Base-by-base conservation (phyloP, 2,329 filamentous ascomycete genomes). In the Clarireedia hainanense region DNA sequence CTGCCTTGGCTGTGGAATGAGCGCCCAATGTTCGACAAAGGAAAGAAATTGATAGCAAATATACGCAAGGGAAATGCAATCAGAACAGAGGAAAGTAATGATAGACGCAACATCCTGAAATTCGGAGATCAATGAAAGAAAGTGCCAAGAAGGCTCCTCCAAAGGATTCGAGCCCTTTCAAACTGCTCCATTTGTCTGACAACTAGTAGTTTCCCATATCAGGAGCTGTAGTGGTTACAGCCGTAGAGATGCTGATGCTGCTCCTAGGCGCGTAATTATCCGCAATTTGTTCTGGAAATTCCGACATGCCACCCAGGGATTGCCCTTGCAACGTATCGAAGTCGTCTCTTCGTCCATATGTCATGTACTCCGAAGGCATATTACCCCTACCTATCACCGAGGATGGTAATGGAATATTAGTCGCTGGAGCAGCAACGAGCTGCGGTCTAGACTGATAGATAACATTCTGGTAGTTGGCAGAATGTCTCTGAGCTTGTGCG, bases 391-490 rank as follows among this genome's bases (percentile, higher is more conserved):
- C 42, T 23, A 46, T 23, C n/a, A 23, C 42, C 24, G 42, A 46
- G 5, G 52, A 50, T 17, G 53, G 48, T 14, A 48, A 40, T 40
- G 43, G 48, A 27, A 51, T 56, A 17, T 42, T 50, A 4, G 20
- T 49, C 17, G 49, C 23, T 10, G 6, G 2, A 4, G 26, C 40
- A n/a, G 27, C 24, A 27, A 30, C 14, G 24, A 47, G 17, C 14
- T 52, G 47, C 26, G 47, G 14, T 46, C 53, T 52, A 10, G 48
- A 20, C 15, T 47, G 14, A 37, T 51, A 51, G 4, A 12, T 40
- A 23, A 56, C 27, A n/a, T 46, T 37, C 17, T 39, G 47, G 49
- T 51, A 56, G 7, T 17, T 39, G 23, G 14, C 7, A 47, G 53
- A 3, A 26, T 45, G 39, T n/a, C 53, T 27, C 15, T 52, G 47